Base-by-base conservation (phyloP, 139 green algal species). In the Astrephomene gubernaculifera region DNA sequence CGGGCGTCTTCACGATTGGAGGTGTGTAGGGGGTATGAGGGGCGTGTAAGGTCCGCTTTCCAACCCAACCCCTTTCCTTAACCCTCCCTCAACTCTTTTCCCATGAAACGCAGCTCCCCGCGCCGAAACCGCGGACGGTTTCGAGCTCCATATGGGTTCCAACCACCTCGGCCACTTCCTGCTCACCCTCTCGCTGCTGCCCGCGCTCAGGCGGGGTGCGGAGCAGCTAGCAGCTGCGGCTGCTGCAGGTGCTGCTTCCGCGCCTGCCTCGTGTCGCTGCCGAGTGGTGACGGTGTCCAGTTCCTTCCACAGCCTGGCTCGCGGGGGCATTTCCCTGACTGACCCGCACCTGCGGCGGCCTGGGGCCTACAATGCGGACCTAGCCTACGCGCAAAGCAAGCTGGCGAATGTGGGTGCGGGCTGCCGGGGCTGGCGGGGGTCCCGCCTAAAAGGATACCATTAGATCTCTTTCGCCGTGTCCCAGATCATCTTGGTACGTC, bases 161-260 rank as follows among this genome's bases (percentile, higher is more conserved):
- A 98, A 98, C 92, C 90, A 96, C 89, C 81, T 98, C 38, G 92
- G 90, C 22, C 94, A 95, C 79, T 97, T 96, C 87, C 89, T 96
- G 57, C 90, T 98, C 29, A 96, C 93, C 0, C 78, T 97, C 41
- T 31, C 5, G 45, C 89, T 97, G 61, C 83, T 98, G 71, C 95
- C 95, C 4, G 71, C 81, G 21, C 80, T 98, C 61, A 75, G 73
- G 3, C 53, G 63, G 0, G 88, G 71, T 17, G 89, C 89, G 0
- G 49, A 38, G 24, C 12, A 38, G 45, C 43, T 79, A 22, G 33
- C 29, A 25, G 29, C n/a, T 19, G 44, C 71, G 24, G 63, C 25
- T 44, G 17, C 1, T 3, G 22, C 49, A 71, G 74, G 53, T 36
- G 54, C 45, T 25, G 54, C 6, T 36, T 38, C 0, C n/a, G 29